A percentile compares a stretch with the other conserved stretches of the same genome.
Conservation (phyloP, 176 grass and related monocot genomes). For the Alopecurus myosuroides region DNA sequence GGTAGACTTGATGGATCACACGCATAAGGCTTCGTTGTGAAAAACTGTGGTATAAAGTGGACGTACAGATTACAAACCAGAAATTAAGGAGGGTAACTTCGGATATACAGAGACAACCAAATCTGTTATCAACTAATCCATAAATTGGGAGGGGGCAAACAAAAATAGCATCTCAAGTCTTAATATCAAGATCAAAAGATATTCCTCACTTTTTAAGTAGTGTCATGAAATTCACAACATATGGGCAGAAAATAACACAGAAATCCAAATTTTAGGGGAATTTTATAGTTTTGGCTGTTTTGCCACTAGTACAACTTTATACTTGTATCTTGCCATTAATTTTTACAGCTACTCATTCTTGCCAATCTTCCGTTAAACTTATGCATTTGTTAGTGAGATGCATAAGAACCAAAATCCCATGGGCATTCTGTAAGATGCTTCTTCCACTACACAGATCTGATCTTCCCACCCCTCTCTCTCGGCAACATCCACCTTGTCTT, state of each 20-base stretch:
- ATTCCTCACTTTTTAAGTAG: background rate
- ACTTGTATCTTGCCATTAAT: background rate
- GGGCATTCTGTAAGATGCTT: background rate
- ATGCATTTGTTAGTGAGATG: background rate
- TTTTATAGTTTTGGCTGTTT: background rate
- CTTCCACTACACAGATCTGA: background rate
- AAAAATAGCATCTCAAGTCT: background rate
- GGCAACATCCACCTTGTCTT: background rate
- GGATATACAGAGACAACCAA: slow-evolving; percentile 9
- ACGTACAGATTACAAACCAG: slow-evolving; percentile 9
- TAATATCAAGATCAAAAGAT: slow-evolving; percentile 12
- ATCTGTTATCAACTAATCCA: slow-evolving; percentile 1
- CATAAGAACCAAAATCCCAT: background rate
- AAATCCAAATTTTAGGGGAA: slow-evolving; percentile 20
- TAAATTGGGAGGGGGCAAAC: background rate
- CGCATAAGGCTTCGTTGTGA: slow-evolving; percentile 74
- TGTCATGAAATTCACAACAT: background rate
- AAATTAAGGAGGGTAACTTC: background rate
- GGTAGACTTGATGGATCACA: slow-evolving; percentile 90
- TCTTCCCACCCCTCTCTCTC: background rate
- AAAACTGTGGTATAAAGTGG: slow-evolving; percentile 37
- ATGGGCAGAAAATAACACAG: background rate
- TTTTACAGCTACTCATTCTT: background rate
- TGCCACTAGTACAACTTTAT: background rate
- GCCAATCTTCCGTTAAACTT: background rate